Conservation (phyloP, 208 protist species). For the Leishmania lainsoni region DNA sequence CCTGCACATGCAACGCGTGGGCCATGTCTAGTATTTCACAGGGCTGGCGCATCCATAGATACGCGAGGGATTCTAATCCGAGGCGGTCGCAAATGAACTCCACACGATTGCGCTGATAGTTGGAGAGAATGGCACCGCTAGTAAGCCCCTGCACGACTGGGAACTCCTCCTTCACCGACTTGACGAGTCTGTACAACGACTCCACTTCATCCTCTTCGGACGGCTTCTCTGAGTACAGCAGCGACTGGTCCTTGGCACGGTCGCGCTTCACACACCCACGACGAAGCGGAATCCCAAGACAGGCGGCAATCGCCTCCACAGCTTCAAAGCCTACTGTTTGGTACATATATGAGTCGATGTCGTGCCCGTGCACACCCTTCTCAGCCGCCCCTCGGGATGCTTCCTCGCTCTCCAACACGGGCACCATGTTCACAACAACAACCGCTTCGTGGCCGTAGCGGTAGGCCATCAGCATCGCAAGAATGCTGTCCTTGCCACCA, state of each 20-base stretch:
- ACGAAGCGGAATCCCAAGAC: conserved; percentile 94
- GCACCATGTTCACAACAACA: conserved; percentile 96
- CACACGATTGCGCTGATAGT: conserved; percentile 98
- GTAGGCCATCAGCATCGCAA: conserved; percentile 94
- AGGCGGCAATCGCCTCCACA: conserved; percentile 88
- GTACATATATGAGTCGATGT: conserved; percentile 99
- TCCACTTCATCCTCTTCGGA: conserved; percentile 97
- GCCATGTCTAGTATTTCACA: conserved; percentile 95
- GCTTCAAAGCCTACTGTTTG: conserved; percentile 98
- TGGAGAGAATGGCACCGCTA: conserved; percentile 97
- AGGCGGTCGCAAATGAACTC: conserved; percentile 96
- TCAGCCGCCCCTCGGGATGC: background rate
- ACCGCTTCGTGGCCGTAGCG: conserved; percentile 95
- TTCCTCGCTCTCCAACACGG: conserved; percentile 3
- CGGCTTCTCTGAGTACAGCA: conserved; percentile 78
- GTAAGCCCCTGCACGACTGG: conserved; percentile 93
- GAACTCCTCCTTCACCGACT: conserved; percentile 84
- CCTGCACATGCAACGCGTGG: conserved; percentile 68
- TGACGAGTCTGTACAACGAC: conserved; percentile 93
- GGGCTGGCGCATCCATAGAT: conserved; percentile 96
- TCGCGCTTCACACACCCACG: conserved; percentile 70
- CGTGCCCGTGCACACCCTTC: conserved; percentile 47
- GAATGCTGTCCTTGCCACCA: conserved; percentile 98
- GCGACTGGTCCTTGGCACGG: conserved; percentile 64
- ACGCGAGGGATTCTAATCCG: conserved; percentile 92